These are phyloP conservation scores for Raddia guianensis DNA, from an alignment of 176 grass and related monocot genomes.

Conservation along the genomic window DNA sequence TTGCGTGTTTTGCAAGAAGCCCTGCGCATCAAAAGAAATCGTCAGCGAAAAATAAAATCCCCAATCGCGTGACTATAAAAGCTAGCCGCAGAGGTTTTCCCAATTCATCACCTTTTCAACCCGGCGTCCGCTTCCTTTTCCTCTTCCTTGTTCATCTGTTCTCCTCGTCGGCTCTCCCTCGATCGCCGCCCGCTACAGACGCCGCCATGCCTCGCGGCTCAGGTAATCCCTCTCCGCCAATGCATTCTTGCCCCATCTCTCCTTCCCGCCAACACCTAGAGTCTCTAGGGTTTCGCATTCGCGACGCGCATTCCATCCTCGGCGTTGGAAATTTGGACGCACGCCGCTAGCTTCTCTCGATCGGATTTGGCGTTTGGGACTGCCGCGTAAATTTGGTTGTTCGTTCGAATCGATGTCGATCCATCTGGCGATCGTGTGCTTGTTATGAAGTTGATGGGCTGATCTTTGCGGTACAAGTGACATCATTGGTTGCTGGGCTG, in stretches of 20 bases:
- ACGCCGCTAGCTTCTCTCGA: neutral
- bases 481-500: too few relatives aligned
- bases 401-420: neutral
- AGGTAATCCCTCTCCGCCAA: constrained; percentile 26
- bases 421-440: neutral
- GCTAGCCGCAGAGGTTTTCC: constrained; percentile 13
- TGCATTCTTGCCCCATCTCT: neutral
- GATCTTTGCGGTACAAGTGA: neutral
- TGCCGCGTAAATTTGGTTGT: neutral
- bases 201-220: constrained; percentile 72
- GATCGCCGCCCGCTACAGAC: neutral
- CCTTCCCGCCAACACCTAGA: too few relatives aligned
- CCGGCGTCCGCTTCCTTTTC: neutral
- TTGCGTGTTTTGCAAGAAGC: too few relatives aligned
- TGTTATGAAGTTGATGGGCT: too few relatives aligned
- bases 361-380: neutral
- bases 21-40: neutral
- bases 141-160: neutral
- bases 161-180: constrained; percentile 12
- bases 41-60: neutral
- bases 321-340: neutral
- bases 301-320: neutral
- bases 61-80: constrained; percentile 29
- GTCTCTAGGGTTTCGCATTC: neutral
- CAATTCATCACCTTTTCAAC: neutral